Evolutionary conservation across 768 basidiomycete genomes (phyloP).

Genomic region (Agaricus subrufescens): DNA sequence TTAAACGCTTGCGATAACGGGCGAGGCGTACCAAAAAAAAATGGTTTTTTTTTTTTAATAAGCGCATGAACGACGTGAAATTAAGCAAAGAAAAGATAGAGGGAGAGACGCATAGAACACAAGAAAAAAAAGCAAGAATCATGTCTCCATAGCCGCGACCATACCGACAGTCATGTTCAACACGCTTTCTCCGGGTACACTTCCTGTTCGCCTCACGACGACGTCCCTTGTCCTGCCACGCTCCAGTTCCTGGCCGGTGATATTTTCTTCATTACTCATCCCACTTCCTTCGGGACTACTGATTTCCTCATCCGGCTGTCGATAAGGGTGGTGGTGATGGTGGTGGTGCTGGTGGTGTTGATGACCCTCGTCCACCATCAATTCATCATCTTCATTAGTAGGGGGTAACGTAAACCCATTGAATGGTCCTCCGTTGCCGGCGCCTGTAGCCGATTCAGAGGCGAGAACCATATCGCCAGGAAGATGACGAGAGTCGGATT

Average conservation of each 20-base stretch:
- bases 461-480: constrained; percentile 2
- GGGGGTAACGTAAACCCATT: constrained; percentile 9
- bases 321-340: not conserved
- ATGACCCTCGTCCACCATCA: constrained; percentile 1
- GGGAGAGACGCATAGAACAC: too few relatives aligned
- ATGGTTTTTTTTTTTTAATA: too few relatives aligned
- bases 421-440: not conserved
- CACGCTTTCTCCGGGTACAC: not conserved
- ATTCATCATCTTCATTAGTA: constrained; percentile 17
- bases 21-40: too few relatives aligned
- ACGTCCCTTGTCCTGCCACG: constrained; percentile 19
- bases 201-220: constrained; percentile 9
- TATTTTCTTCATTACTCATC: constrained; percentile 4
- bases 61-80: too few relatives aligned
- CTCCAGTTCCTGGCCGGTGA: constrained; percentile 11
- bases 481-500: not conserved
- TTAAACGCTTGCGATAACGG: too few relatives aligned
- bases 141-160: constrained; percentile 20
- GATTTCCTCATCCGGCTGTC: constrained; percentile 11
- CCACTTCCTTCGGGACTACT: constrained; percentile 3
- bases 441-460: not conserved
- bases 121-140: not conserved
- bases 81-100: too few relatives aligned
- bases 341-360: not conserved
- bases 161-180: constrained; percentile 12